These are phyloP conservation scores for Verbena officinalis DNA, from an alignment of 257 asterid species.

Conservation along the genomic window DNA sequence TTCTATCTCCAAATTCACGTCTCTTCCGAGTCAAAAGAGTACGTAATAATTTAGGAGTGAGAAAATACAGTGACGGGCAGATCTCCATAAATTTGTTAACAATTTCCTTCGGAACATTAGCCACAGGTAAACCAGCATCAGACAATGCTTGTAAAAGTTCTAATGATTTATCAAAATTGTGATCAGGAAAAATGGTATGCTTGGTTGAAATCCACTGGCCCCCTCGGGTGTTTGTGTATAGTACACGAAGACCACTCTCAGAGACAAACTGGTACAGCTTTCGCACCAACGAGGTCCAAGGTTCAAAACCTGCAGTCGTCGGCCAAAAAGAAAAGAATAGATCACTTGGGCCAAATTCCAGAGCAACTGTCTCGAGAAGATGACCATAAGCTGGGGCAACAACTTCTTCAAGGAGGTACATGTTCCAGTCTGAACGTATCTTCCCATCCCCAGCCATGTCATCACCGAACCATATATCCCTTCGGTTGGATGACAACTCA, in stretches of 20 bases:
- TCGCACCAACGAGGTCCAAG: conserved; percentile 85
- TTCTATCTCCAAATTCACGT: conserved; percentile 75
- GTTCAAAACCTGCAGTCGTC: conserved; percentile 65
- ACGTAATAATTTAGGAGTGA: conserved; percentile 85
- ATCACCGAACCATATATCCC: conserved; percentile 98
- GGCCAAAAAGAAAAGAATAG: conserved; percentile 89
- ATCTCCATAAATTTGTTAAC: conserved; percentile 73
- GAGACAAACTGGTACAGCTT: conserved; percentile 71
- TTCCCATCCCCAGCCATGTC: conserved; percentile 99
- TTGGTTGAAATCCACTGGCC: conserved; percentile 94
- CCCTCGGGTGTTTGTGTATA: conserved; percentile 85
- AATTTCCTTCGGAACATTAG: conserved; percentile 61
- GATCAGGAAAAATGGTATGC: conserved; percentile 93
- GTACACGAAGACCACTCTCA: conserved; percentile 66
- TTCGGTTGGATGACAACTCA: conserved; percentile 93
- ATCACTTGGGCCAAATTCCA: conserved; percentile 83
- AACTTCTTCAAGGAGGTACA: conserved; percentile 85
- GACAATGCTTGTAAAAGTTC: conserved; percentile 80
- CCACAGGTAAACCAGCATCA: conserved; percentile 88
- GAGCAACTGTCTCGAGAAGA: conserved; percentile 79
- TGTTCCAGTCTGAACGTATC: conserved; percentile 94
- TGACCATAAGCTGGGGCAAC: conserved; percentile 94
- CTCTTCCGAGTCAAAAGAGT: conserved; percentile 69
- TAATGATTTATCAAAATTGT: conserved; percentile 63
- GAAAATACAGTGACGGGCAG: conserved; percentile 77